Evolutionary conservation across 129 eudicot species (phyloP), one percentile per base, ranked within the genome.

Genomic region (Saposhnikovia divaricata): DNA sequence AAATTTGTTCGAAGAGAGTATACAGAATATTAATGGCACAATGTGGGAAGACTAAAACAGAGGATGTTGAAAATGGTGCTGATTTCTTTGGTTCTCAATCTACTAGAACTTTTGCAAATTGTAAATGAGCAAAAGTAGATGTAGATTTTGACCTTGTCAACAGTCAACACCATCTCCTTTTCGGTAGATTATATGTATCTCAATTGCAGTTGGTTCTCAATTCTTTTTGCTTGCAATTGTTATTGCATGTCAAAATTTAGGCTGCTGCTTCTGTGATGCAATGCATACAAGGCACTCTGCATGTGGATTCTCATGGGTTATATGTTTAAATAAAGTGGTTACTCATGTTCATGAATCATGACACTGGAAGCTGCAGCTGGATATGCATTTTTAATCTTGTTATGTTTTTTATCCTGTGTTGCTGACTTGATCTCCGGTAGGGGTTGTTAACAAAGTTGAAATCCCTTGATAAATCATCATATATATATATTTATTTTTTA

Each of bases 21-120:
- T 95, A 95, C 86, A 82, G 97, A 80, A 89, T 95, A 82, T 84
- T 95, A 76, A 95, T 92, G 97, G 98, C 98, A 45, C 87, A 90
- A 87, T 79, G 59, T 46, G 98, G 94, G 77, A 87, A 77, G 85
- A 90, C 84, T 75, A 85, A 80, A 66, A 90, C 97, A 2, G 98
- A 95, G 23, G 94, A 95, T 23, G 90, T 89, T 61, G 98, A 95
- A 80, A 79, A 87, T 83, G 97, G 98, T 15, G 98, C 98, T 76
- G 97, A 92, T 86, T 89, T 87, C 79, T 92, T 92, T 81, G 78
- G 27, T 48, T 77, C 42, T 59, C 71, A 79, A 74, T 68, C 73
- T 68, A 9, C 73, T 27, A 31, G 73, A 68, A 12, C 16, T 11
- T 8, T 28, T 66, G 39, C 9, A 14, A 66, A 11, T 28, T 6